Evolutionary conservation across 2,329 filamentous ascomycete species (phyloP).

Genomic region (Chaetothyriales sp.): DNA sequence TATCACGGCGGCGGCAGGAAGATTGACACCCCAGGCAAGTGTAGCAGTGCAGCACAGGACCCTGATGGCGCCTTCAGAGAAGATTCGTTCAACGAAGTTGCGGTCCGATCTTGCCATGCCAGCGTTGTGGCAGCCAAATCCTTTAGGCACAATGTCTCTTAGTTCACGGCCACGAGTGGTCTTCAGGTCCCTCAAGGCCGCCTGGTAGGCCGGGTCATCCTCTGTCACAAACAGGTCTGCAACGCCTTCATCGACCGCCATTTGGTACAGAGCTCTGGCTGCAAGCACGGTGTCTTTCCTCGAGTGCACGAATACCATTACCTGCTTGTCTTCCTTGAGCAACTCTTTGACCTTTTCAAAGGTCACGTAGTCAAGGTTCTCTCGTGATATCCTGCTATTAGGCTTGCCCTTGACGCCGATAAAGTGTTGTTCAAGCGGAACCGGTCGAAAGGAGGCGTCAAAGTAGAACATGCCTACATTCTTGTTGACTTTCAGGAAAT

Average conservation of each 20-base stretch:
- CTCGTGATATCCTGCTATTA: conserved; percentile 62
- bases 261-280: conserved; percentile 70
- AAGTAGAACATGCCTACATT: conserved; percentile 92
- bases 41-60: conserved; percentile 97
- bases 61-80: conserved; percentile 81
- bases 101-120: conserved; percentile 90
- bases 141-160: conserved; percentile 75
- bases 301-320: conserved; percentile 99
- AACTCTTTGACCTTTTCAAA: conserved; percentile 94
- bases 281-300: conserved; percentile 85
- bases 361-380: conserved; percentile 72
- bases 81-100: conserved; percentile 89
- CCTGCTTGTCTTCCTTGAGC: conserved; percentile 79
- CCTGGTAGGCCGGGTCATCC: conserved; percentile 51
- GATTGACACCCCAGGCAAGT: conserved; percentile 94
- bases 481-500: conserved; percentile 92
- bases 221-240: conserved; percentile 70
- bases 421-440: conserved; percentile 93
- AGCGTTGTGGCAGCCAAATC: conserved; percentile 88
- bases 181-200: conserved; percentile 71
- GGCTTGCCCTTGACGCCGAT: conserved; percentile 88
- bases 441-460: conserved; percentile 85
- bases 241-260: conserved; percentile 66
- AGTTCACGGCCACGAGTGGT: conserved; percentile 73
- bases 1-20: conserved; percentile 87